Evolutionary conservation across 2,329 filamentous ascomycete genomes (phyloP).

Genomic region (Penicillium aurantiogriseum): DNA sequence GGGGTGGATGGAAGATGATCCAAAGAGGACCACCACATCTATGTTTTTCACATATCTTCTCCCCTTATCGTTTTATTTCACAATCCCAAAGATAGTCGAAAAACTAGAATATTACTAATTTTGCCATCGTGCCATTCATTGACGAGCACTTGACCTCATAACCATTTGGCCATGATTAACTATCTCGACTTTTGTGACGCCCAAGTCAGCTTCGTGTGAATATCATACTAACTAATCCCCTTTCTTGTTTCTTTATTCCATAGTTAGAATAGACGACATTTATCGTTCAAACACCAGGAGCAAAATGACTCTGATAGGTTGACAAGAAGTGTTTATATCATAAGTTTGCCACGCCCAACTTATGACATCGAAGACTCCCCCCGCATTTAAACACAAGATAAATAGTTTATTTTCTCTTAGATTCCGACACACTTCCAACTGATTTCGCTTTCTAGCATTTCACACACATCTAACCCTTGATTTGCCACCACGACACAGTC

Average conservation of each 20-base stretch:
- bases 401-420: neutral
- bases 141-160: constrained; percentile 1
- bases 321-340: constrained; percentile 18
- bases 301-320: neutral
- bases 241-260: neutral
- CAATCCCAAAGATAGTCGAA: neutral
- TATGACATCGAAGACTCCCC: constrained; percentile 14
- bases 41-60: too few relatives aligned
- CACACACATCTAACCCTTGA: neutral
- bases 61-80: neutral
- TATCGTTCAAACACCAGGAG: neutral
- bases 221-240: too few relatives aligned
- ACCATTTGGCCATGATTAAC: neutral
- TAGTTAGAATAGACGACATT: neutral
- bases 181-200: neutral
- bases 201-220: neutral
- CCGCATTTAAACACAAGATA: constrained; percentile 10
- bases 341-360: constrained; percentile 16
- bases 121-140: neutral
- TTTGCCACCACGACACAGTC: neutral
- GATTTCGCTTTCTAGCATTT: neutral
- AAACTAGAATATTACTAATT: neutral
- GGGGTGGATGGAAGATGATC: neutral
- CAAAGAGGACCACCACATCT: neutral
- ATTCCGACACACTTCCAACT: neutral